Conservation (phyloP, 257 asterid genomes). For the Salvia rosmarinus region DNA sequence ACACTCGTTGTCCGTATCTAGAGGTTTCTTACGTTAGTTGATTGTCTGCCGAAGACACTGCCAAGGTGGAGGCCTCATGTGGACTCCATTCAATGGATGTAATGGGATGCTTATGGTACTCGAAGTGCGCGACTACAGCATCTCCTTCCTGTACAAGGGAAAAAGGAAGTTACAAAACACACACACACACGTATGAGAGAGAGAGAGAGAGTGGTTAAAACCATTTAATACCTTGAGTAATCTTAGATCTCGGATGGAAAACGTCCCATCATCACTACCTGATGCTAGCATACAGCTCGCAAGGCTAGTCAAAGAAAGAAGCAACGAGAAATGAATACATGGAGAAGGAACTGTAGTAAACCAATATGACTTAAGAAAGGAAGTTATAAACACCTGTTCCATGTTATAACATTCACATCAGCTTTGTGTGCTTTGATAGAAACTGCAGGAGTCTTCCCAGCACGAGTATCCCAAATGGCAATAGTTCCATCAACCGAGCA, state of each 20-base stretch:
- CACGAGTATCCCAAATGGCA: conserved; percentile 87
- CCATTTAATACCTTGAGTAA: conserved; percentile 62
- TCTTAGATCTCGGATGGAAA: conserved; percentile 87
- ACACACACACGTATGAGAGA: background rate
- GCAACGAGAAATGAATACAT: conserved; percentile 14
- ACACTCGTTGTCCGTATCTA: background rate
- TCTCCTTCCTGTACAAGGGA: conserved; percentile 66
- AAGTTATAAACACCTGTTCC: conserved; percentile 74
- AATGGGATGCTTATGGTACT: conserved; percentile 89
- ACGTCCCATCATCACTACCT: conserved; percentile 95
- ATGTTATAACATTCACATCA: conserved; percentile 94
- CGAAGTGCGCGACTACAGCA: conserved; percentile 74
- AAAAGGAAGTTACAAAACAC: background rate
- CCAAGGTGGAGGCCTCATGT: conserved; percentile 88
- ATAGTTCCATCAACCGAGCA: conserved; percentile 87
- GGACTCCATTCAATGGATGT: conserved; percentile 99
- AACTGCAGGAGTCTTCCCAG: conserved; percentile 78
- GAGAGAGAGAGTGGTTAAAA: background rate
- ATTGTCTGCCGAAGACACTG: conserved; percentile 85
- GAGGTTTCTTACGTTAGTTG: conserved; percentile 74
- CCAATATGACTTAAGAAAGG: background rate
- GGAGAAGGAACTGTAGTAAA: conserved; percentile 1
- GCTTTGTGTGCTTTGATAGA: conserved; percentile 80
- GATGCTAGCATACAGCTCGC: conserved; percentile 96
- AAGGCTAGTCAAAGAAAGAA: conserved; percentile 51